A percentile compares a stretch with the other conserved stretches of the same genome.
Conservation (phyloP, 2,329 filamentous ascomycete species). For the Fusarium dlaminii region DNA sequence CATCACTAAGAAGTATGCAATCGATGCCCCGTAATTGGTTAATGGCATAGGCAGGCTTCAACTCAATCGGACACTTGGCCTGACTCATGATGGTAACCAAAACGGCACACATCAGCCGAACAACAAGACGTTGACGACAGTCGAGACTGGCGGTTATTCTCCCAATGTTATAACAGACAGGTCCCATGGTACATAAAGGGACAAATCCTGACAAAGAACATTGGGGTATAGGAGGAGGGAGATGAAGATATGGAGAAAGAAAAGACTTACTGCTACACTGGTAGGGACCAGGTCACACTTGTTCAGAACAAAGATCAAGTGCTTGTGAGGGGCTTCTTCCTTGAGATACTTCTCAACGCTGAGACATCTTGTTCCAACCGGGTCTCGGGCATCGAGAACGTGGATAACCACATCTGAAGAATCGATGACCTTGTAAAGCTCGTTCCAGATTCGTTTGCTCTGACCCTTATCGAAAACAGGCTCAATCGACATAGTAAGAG, state of each 20-base stretch:
- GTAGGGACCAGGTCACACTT: slow-evolving; percentile 86
- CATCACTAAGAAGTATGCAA: slow-evolving; percentile 99
- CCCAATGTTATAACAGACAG: slow-evolving; percentile 99
- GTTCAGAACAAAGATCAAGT: slow-evolving; percentile 66
- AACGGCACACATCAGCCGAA: slow-evolving; percentile 82
- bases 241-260: slow-evolving; percentile 36
- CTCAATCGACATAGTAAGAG: slow-evolving; percentile 73
- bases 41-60: slow-evolving; percentile 81
- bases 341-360: slow-evolving; percentile 85
- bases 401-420: slow-evolving; percentile 97
- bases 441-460: slow-evolving; percentile 96
- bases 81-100: slow-evolving; percentile 83
- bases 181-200: slow-evolving; percentile 76
- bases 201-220: slow-evolving; percentile 86
- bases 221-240: slow-evolving; percentile 64
- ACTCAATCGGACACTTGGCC: slow-evolving; percentile 92
- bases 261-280: slow-evolving; percentile 86
- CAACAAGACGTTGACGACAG: slow-evolving; percentile 48
- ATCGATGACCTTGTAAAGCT: slow-evolving; percentile 94
- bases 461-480: slow-evolving; percentile 95
- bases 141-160: slow-evolving; percentile 74
- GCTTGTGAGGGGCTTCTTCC: slow-evolving; percentile 95
- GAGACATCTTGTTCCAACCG: slow-evolving; percentile 87
- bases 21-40: slow-evolving; percentile 55
- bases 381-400: slow-evolving; percentile 89